Evolutionary conservation across 345 rosid genomes (phyloP), one percentile per base, ranked within the genome.

Genomic region (Syzygium aromaticum): DNA sequence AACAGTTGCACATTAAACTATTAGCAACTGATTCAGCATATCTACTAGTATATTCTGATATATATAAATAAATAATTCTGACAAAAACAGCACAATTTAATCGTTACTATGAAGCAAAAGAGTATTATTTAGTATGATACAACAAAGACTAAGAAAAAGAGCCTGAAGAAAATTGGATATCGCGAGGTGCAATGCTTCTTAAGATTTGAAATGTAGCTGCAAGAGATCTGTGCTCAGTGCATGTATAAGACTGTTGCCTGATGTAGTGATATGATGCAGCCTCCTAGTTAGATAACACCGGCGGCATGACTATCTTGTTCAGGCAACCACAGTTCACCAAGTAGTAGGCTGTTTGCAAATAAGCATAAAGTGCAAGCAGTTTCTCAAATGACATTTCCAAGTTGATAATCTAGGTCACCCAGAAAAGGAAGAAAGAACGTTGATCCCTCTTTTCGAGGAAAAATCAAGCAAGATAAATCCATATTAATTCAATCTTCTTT

Each of bases 1-100:
- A 92, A 91, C 84, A 84, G 87, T 86, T 64, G 23, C 82, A 57
- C 77, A 73, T 27, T 38, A 73, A 38, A 5, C 82, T 61, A 38
- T 73, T 73, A 73, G 82, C 14, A 73, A 38, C 27, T 73, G 27
- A 19, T 38, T 73, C 82, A 73, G 82, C 3, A 73, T 73, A 7
- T 14, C 82, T 49, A 19, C 43, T 2, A 19, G 49, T 73, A 73
- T 73, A 73, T 38, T 38, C 43, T 73, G 13, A 73, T 43, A 51
- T 33, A 11, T 9, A 23, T 51, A 14, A 51, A 63, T 11, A 84
- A 25, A 87, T 53, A 51, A 51, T 28, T 22, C n/a, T 0, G 17
- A 77, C 40, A 6, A 56, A 22, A 53, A 63, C 49, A 73, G 7
- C 80, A 73, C 19, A 73, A 73, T 73, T 73, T 73, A 73, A 73